Evolutionary conservation across 2,329 filamentous ascomycete species (phyloP).

Genomic region (Rhinocladiella mackenziei): DNA sequence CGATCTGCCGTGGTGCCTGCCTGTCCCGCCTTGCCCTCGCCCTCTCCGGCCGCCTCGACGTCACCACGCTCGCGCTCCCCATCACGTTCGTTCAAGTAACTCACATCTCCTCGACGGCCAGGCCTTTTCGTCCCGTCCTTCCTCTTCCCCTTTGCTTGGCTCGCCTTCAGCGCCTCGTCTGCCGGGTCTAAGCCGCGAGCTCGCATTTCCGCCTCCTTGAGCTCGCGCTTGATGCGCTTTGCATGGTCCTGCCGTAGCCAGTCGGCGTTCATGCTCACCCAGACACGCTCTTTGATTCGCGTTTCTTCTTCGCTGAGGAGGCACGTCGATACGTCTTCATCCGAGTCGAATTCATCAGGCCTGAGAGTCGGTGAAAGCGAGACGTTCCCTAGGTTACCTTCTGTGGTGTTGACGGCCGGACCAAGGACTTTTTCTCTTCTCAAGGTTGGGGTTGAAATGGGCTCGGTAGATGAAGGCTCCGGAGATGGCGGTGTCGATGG

Average conservation of each 20-base stretch:
- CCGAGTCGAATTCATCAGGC: conserved; percentile 78
- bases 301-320: conserved; percentile 69
- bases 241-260: conserved; percentile 84
- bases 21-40: conserved; percentile 7
- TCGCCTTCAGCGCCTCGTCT: conserved; percentile 28
- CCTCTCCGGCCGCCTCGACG: conserved; percentile 5
- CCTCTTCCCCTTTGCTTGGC: conserved; percentile 41
- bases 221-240: conserved; percentile 71
- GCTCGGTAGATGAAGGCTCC: conserved; percentile 23
- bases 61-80: conserved; percentile 7
- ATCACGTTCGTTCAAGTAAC: conserved; percentile 50
- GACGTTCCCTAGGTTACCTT: conserved; percentile 24
- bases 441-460: conserved; percentile 8
- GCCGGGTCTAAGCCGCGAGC: conserved; percentile 34
- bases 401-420: conserved; percentile 21
- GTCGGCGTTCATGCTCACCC: conserved; percentile 92
- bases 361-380: conserved; percentile 50
- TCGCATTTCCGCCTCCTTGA: conserved; percentile 50
- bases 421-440: conserved; percentile 18
- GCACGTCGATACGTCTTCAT: conserved; percentile 81
- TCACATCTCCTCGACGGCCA: conserved; percentile 45
- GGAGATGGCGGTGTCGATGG: conserved; percentile 29
- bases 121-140: conserved; percentile 44
- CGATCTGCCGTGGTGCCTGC: conserved; percentile 3
- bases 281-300: conserved; percentile 81